phyloP scores from a whole-genome alignment of 208 protist genomes.

The Tritrichomonas musculus region DNA sequence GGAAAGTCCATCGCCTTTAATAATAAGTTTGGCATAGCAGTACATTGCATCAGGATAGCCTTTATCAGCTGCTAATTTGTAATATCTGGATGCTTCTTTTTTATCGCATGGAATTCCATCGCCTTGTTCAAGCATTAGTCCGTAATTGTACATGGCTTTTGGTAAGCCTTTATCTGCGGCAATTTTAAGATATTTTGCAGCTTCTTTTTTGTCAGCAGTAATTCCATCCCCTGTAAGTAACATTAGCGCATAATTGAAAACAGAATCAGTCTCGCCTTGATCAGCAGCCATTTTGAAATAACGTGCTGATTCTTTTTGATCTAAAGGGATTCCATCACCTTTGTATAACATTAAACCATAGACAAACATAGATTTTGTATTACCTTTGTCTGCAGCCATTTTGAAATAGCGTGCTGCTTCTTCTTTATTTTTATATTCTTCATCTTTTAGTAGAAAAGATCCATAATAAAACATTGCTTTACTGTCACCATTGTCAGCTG shows the following conservation, averaged over 20 bases:
- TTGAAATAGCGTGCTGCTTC: not conserved
- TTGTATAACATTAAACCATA: not conserved
- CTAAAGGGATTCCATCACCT: not conserved
- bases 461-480: not conserved
- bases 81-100: not conserved
- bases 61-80: not conserved
- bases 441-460: not conserved
- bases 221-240: not conserved
- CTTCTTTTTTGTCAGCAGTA: not conserved
- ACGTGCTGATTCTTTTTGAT: not conserved
- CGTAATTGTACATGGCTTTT: not conserved
- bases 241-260: not conserved
- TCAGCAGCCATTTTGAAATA: not conserved
- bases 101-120: not conserved
- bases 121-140: not conserved
- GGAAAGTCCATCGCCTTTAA: not conserved
- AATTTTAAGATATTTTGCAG: not conserved
- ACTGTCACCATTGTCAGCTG: not conserved
- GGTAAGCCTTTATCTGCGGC: not conserved
- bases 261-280: not conserved
- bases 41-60: not conserved
- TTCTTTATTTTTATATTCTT: not conserved
- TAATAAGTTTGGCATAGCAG: not conserved
- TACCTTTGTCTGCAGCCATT: slow-evolving; percentile 10
- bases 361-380: not conserved